A percentile compares a stretch with the other conserved stretches of the same genome.
phyloP scores from a whole-genome alignment of 2,329 filamentous ascomycete genomes.

The Cordyceps cicadae region DNA sequence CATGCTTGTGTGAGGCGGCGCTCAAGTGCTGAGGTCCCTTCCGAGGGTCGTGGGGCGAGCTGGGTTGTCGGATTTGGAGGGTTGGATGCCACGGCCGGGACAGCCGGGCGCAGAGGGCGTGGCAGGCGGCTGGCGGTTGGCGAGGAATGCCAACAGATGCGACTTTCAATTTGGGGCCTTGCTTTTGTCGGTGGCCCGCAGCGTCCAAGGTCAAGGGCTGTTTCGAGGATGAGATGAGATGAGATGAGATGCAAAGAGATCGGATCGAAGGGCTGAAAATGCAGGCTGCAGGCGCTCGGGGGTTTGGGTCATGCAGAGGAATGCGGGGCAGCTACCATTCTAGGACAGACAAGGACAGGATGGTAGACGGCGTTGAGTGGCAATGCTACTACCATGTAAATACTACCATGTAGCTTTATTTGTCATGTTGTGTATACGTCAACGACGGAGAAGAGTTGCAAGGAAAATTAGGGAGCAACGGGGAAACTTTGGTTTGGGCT shows the following conservation, averaged over 20 bases:
- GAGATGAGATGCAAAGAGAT: neutral
- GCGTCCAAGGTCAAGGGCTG: neutral
- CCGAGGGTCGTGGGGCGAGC: too few species aligned
- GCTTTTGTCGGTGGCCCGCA: neutral
- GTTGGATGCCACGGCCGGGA: neutral
- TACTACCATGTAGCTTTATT: neutral
- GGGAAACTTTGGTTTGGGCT: too few species aligned
- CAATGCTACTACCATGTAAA: neutral
- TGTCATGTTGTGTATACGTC: too few species aligned
- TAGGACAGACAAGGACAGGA: neutral
- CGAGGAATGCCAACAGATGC: neutral
- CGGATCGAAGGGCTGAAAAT: neutral
- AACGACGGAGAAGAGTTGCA: too few species aligned
- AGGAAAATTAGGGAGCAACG: too few species aligned
- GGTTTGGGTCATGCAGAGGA: neutral
- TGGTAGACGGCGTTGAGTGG: neutral
- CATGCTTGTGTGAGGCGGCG: conserved; percentile 11
- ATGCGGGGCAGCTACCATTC: neutral
- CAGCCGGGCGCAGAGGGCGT: neutral
- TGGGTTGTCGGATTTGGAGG: neutral
- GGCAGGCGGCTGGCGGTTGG: neutral
- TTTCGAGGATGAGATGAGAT: neutral
- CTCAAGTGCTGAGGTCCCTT: neutral
- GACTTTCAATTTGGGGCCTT: neutral
- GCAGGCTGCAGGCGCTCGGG: neutral